Percentiles rank a stretch among this genome's conserved stretches.
Conservation (phyloP, 805 yeast genomes). For the Candida taoyuanica region DNA sequence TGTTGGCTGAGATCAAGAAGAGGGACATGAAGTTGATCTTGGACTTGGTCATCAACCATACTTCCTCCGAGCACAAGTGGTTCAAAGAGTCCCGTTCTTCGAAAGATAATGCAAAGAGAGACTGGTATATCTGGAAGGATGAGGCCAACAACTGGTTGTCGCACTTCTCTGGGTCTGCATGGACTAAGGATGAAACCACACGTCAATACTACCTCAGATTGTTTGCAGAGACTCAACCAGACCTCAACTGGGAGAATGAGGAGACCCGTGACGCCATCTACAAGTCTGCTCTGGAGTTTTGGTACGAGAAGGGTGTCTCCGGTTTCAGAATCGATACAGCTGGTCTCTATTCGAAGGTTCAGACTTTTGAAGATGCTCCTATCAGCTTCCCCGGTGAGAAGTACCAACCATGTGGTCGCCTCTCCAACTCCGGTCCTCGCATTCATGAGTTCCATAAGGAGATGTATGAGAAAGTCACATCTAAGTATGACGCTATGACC, state of each 20-base stretch:
- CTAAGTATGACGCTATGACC: conserved; percentile 48
- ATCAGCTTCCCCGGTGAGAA: conserved; percentile 36
- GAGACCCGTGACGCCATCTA: conserved; percentile 32
- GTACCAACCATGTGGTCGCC: conserved; percentile 35
- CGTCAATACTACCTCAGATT: conserved; percentile 51
- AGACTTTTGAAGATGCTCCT: conserved; percentile 45
- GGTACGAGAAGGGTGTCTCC: conserved; percentile 54
- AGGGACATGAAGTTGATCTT: conserved; percentile 48
- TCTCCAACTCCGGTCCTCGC: conserved; percentile 45
- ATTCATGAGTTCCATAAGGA: conserved; percentile 56
- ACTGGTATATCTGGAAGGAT: conserved; percentile 55
- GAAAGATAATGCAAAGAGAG: conserved; percentile 49
- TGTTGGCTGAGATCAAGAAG: conserved; percentile 43
- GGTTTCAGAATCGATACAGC: conserved; percentile 59
- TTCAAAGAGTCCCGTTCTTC: conserved; percentile 51
- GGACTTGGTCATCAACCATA: conserved; percentile 57
- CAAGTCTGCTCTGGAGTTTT: conserved; percentile 43
- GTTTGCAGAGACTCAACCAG: conserved; percentile 54
- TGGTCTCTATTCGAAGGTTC: conserved; percentile 46
- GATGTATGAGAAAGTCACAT: conserved; percentile 38
- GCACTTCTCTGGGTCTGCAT: conserved; percentile 49
- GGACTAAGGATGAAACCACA: conserved; percentile 51
- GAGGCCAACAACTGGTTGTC: conserved; percentile 59
- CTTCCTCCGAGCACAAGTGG: conserved; percentile 53
- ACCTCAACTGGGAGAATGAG: conserved; percentile 55